phyloP scores from a whole-genome alignment of 2,329 filamentous ascomycete genomes.

The Penicillium italicum region DNA sequence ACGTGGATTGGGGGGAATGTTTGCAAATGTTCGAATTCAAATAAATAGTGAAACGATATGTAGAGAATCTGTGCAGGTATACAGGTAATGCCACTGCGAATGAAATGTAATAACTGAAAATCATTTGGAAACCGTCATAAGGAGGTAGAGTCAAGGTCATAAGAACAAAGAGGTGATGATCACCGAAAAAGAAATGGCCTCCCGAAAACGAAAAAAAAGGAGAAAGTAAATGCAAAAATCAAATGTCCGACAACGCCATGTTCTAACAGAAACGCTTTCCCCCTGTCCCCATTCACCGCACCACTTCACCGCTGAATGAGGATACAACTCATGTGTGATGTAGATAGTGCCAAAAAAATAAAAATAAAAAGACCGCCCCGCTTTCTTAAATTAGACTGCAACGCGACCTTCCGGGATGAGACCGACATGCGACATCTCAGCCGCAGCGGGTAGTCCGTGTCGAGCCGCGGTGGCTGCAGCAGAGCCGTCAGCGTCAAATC shows the following conservation, averaged over 20 bases:
- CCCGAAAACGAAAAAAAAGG: not conserved
- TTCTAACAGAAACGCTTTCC: not conserved
- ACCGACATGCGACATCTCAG: constrained; percentile 3
- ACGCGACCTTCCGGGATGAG: constrained; percentile 20
- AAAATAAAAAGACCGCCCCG: not conserved
- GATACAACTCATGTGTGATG: not conserved
- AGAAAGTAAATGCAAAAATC: not conserved
- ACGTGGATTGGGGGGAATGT: not conserved
- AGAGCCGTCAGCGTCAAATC: constrained; percentile 16
- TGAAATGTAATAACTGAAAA: not conserved
- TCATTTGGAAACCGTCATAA: not conserved
- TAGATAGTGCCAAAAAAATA: no score
- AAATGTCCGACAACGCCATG: not conserved
- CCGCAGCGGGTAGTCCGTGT: not conserved
- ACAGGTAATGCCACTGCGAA: not conserved
- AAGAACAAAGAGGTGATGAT: not conserved
- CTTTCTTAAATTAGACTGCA: constrained; percentile 11
- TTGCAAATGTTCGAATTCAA: no score
- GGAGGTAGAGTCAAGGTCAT: not conserved
- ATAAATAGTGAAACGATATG: no score
- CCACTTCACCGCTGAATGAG: not conserved
- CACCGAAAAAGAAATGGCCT: not conserved
- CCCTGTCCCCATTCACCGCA: not conserved
- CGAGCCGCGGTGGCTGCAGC: not conserved
- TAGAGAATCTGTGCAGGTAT: not conserved